A percentile compares a stretch with the other conserved stretches of the same genome.
These are phyloP conservation scores for Jaenimonas drosophilae DNA, from an alignment of 208 protist species.

Conservation along the genomic window DNA sequence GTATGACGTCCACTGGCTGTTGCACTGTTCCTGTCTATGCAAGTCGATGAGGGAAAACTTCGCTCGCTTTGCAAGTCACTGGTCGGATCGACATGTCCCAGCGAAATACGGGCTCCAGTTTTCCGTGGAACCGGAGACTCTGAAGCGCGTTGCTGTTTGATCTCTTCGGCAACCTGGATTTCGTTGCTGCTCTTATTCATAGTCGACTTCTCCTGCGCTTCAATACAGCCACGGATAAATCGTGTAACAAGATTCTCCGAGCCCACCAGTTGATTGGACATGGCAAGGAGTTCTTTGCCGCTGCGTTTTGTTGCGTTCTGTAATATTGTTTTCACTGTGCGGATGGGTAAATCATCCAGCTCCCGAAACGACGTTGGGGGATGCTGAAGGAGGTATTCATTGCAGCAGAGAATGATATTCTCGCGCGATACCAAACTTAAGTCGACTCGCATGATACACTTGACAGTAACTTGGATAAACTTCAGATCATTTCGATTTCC, in stretches of 20 bases:
- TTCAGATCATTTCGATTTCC: constrained; percentile 67
- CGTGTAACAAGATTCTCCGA: constrained; percentile 71
- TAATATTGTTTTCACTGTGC: constrained; percentile 85
- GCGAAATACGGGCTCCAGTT: too few relatives aligned
- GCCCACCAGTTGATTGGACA: constrained; percentile 50
- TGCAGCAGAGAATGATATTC: constrained; percentile 72
- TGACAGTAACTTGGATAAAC: constrained; percentile 85
- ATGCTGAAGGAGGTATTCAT: constrained; percentile 84
- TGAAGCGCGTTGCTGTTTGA: constrained; percentile 32
- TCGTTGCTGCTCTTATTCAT: constrained; percentile 30
- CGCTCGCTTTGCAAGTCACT: neutral
- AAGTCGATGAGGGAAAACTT: too few relatives aligned
- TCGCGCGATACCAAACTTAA: constrained; percentile 47
- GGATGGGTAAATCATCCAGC: constrained; percentile 77
- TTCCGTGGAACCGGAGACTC: constrained; percentile 21
- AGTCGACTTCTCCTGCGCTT: constrained; percentile 20
- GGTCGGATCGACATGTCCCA: neutral
- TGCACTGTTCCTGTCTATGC: too few relatives aligned
- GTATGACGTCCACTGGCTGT: too few relatives aligned
- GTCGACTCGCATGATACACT: constrained; percentile 75
- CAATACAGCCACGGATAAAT: constrained; percentile 82
- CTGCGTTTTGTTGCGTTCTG: constrained; percentile 48
- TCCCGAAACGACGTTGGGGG: constrained; percentile 80
- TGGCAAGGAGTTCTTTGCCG: constrained; percentile 31
- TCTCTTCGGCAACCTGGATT: constrained; percentile 37